Base-by-base conservation (phyloP, 495 filamentous ascomycete species). In the Aspergillus ellipticus region DNA sequence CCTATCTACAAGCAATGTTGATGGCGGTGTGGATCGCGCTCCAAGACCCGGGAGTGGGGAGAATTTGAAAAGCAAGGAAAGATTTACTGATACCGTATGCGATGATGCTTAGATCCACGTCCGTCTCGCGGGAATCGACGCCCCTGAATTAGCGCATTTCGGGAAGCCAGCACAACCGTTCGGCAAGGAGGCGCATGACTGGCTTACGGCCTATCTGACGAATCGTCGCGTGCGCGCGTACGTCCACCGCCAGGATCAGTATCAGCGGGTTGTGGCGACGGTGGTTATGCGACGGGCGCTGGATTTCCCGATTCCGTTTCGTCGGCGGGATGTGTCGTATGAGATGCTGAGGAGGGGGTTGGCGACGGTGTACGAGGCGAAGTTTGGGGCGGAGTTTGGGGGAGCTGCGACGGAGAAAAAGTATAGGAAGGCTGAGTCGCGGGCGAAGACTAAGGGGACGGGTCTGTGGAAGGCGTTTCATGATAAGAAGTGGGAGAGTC, bases 351-450 rank as follows among this genome's bases (percentile, higher is more conserved):
- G 80, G 70, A 78, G 70, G 22, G 94, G 94, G 2, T 68, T 94
- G 59, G 95, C 93, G 16, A 92, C 88, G 0, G 86, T 95, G 4
- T 98, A 96, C 66, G 94, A 97, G 69, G 92, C 89, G 19, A 96
- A 92, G 72, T 79, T 72, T 9, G 92, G 91, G 7, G 84, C 85
- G 2, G 94, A 97, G 68, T 98, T 94, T 74, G 94, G 94, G 4
- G 82, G 83, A 3, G 80, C 84, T 56, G 66, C 66, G 0, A 68
- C 70, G 59, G 83, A 87, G 65, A 73, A 75, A 51, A 76, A 77
- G 53, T 97, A 96, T 68, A 75, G 84, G 56, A 74, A 71, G 17
- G 86, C 86, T 1, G 92, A 97, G 72, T 79, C 66, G 65, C 71
- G 72, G 72, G 92, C 95, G 2, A 89, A 85, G 77, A 65, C 62